Evolutionary conservation across 148 eudicot species (phyloP), one percentile per base, ranked within the genome.

Genomic region (Tetragonia tetragonoides): DNA sequence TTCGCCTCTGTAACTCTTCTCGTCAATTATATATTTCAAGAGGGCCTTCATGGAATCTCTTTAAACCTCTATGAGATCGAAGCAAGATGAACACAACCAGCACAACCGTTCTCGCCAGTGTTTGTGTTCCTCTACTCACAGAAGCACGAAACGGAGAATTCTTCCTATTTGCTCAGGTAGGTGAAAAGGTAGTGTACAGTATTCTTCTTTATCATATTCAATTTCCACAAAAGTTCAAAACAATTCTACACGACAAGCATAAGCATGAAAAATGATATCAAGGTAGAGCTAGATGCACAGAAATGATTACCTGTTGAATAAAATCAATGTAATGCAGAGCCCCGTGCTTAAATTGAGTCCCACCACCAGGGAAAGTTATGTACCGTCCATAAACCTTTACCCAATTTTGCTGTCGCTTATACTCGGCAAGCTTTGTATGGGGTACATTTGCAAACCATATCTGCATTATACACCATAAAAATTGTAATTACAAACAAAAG

Each of bases 371-470:
- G 67, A 90, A 90, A 10, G 86, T 90, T 63, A 90, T 88, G 69
- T 85, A 82, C 60, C 88, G 88, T 14, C 93, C 93, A 44, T 75
- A 77, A 77, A 81, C 88, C 76, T 88, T 83, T 46, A 90, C 93
- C 93, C 93, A 90, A 77, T 90, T 90, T 73, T 90, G 93, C 80
- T 90, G 93, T 61, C 93, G 91, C 80, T 90, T 90, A 37, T 88
- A 83, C 74, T 87, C 77, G 51, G 87, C 93, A 72, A 90, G 91
- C 86, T 85, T 85, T 73, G 86, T 82, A 75, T 88, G 93, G 64
- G 93, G 93, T 38, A 90, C 91, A 73, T 90, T 90, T 37, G 80
- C 51, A 78, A 85, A 90, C 93, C 93, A 90, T 74, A 87, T 86
- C 90, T 86, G 86, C 81, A 78, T 14, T 74, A 59, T 57, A 10